Conservation (phyloP, 169 alveolate genomes). For the Amoebophrya sp. region DNA sequence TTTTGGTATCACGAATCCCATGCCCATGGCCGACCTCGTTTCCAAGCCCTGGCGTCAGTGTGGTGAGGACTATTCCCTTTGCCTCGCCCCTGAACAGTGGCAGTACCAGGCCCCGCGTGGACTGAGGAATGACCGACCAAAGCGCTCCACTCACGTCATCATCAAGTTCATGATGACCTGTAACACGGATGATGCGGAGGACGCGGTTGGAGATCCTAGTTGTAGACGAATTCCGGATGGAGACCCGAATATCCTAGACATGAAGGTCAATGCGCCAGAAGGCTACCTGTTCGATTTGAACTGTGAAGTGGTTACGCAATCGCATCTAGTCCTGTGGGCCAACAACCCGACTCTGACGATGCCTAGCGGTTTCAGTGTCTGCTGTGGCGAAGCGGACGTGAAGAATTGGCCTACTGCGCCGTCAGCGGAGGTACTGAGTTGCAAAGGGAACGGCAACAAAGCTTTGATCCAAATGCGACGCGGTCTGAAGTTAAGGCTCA, state of each 20-base stretch:
- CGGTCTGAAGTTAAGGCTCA: too few species aligned
- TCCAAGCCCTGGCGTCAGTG: background rate
- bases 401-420: background rate
- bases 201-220: background rate
- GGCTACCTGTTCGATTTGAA: background rate
- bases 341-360: background rate
- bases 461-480: background rate
- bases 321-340: background rate
- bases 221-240: background rate
- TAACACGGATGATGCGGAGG: background rate
- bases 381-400: background rate
- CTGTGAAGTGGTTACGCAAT: background rate
- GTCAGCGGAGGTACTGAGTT: background rate
- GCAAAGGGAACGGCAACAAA: background rate
- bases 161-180: background rate
- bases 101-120: constrained; percentile 8
- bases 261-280: background rate
- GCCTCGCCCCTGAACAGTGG: background rate
- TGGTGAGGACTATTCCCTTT: background rate
- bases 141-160: background rate
- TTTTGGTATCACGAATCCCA: background rate
- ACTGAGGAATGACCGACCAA: background rate
- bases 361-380: background rate
- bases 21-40: background rate
- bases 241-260: background rate